phyloP scores from a whole-genome alignment of 306 rosid genomes.

The Bauhinia variegata region DNA sequence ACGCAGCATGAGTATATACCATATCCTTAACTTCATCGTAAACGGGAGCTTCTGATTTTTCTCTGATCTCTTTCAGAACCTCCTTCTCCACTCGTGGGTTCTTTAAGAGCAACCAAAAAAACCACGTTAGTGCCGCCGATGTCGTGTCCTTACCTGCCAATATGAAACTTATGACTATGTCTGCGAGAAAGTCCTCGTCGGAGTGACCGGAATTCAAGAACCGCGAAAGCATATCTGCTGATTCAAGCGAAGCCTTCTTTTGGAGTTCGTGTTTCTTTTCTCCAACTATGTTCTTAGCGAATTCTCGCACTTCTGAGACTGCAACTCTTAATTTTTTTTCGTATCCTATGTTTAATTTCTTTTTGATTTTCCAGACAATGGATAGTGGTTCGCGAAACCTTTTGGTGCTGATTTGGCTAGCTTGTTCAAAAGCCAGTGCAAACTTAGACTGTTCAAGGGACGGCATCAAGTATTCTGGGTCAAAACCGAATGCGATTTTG shows the following conservation, averaged over 20 bases:
- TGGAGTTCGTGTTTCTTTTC: slow-evolving; percentile 58
- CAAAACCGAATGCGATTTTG: slow-evolving; percentile 69
- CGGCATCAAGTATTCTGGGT: slow-evolving; percentile 56
- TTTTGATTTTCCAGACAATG: slow-evolving; percentile 57
- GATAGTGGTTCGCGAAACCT: slow-evolving; percentile 41
- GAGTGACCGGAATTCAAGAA: slow-evolving; percentile 62
- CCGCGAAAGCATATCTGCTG: slow-evolving; percentile 59
- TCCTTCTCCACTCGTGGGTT: slow-evolving; percentile 54
- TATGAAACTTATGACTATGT: slow-evolving; percentile 74
- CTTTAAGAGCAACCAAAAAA: slow-evolving; percentile 62
- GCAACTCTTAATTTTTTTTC: slow-evolving; percentile 47
- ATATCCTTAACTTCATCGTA: slow-evolving; percentile 67
- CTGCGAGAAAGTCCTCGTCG: slow-evolving; percentile 57
- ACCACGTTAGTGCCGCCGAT: slow-evolving; percentile 71
- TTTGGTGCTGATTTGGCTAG: slow-evolving; percentile 36
- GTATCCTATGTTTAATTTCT: slow-evolving; percentile 48
- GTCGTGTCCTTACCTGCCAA: slow-evolving; percentile 70
- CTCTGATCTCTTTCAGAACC: slow-evolving; percentile 50
- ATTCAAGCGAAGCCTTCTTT: slow-evolving; percentile 36
- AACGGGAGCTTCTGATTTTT: slow-evolving; percentile 14
- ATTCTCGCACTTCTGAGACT: slow-evolving; percentile 47
- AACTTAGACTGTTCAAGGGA: slow-evolving; percentile 48
- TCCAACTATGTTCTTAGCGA: slow-evolving; percentile 43
- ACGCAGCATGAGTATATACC: slow-evolving; percentile 76
- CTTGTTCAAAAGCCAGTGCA: slow-evolving; percentile 60